A percentile compares a stretch with the other conserved stretches of the same genome.
These are phyloP conservation scores for Chaetomium tenue DNA, from an alignment of 495 filamentous ascomycete genomes.

Conservation along the genomic window DNA sequence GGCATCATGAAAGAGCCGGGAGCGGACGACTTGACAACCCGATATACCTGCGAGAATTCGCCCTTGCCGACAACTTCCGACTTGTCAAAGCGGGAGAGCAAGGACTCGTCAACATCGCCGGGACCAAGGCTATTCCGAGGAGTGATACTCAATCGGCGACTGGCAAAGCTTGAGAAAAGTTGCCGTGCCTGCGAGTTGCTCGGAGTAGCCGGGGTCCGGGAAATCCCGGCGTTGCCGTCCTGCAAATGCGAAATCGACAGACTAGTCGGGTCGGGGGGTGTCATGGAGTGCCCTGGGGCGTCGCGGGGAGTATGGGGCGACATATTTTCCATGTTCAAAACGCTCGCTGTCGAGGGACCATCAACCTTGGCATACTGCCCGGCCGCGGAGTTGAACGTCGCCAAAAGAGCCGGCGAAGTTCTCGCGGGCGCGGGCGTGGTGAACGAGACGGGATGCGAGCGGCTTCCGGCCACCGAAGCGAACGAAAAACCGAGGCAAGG, in stretches of 20 bases:
- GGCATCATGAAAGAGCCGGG: conserved; percentile 27
- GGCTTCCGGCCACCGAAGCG: conserved; percentile 24
- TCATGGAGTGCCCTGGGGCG: conserved; percentile 60
- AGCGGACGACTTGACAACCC: conserved; percentile 54
- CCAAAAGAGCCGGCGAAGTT: conserved; percentile 18
- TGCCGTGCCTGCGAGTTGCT: conserved; percentile 56
- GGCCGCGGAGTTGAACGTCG: conserved; percentile 25
- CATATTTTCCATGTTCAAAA: conserved; percentile 49
- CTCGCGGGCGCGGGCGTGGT: conserved; percentile 24
- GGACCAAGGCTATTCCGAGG: conserved; percentile 55
- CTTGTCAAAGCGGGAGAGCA: conserved; percentile 70
- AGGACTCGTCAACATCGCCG: conserved; percentile 65
- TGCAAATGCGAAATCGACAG: conserved; percentile 65
- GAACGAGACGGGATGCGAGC: conserved; percentile 18
- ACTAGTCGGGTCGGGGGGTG: conserved; percentile 77
- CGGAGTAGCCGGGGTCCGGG: conserved; percentile 68
- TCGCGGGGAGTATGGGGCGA: conserved; percentile 82
- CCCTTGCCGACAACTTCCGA: conserved; percentile 77
- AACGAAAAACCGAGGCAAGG: conserved; percentile 27
- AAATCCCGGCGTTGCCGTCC: conserved; percentile 36
- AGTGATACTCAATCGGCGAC: conserved; percentile 47
- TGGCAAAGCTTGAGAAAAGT: conserved; percentile 47
- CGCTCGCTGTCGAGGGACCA: conserved; percentile 49
- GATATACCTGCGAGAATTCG: conserved; percentile 90
- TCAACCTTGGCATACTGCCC: conserved; percentile 44